Evolutionary conservation across 176 grass and related monocot genomes (phyloP).

Genomic region (Ensete ventricosum): DNA sequence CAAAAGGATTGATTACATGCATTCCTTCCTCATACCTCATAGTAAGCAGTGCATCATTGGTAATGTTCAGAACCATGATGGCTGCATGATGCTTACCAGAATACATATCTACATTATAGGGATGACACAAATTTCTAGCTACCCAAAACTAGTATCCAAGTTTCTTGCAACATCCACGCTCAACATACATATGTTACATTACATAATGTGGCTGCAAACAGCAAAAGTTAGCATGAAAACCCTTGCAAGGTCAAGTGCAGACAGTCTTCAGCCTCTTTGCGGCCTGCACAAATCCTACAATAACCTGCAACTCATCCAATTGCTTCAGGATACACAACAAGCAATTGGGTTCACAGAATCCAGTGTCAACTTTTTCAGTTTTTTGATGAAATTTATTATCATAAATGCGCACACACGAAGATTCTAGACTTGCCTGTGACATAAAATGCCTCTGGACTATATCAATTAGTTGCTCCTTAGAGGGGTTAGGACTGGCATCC

Average conservation of each 20-base stretch:
- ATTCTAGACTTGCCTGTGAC: slow-evolving; percentile 41
- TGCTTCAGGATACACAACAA: slow-evolving; percentile 35
- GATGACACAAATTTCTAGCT: slow-evolving; percentile 7
- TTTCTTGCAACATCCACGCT: slow-evolving; percentile 26
- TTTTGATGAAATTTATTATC: too few relatives aligned
- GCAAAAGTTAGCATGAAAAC: slow-evolving; percentile 37
- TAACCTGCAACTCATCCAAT: slow-evolving; percentile 78
- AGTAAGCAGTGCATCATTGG: too few relatives aligned
- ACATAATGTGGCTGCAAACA: slow-evolving; percentile 52
- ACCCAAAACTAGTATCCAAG: slow-evolving; percentile 14
- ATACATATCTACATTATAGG: slow-evolving; percentile 40
- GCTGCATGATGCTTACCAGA: slow-evolving; percentile 25
- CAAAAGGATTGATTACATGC: too few relatives aligned
- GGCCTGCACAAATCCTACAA: slow-evolving; percentile 51
- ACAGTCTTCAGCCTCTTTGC: slow-evolving; percentile 63
- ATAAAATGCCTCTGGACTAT: slow-evolving; percentile 71
- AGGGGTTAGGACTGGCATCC: slow-evolving; percentile 58
- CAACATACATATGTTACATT: slow-evolving; percentile 46
- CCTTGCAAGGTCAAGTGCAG: slow-evolving; percentile 28
- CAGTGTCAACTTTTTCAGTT: not conserved
- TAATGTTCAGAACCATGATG: not conserved
- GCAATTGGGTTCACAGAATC: slow-evolving; percentile 26
- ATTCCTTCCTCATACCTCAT: too few relatives aligned
- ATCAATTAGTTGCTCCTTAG: slow-evolving; percentile 68
- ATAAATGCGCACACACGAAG: too few relatives aligned